Conservation (phyloP, 345 rosid genomes). For the Turritis glabra region DNA sequence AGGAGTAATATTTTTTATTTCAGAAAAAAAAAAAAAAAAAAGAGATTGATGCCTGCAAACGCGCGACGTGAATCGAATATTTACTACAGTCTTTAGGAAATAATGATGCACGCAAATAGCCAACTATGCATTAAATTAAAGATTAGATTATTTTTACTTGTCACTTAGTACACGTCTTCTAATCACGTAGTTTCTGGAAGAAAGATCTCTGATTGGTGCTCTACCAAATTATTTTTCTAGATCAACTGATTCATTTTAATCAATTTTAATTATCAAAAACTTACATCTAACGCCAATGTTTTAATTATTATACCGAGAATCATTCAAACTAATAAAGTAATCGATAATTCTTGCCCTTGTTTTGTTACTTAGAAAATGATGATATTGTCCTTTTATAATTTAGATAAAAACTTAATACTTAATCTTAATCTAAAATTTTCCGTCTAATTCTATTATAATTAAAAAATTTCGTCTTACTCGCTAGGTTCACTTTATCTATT, state of each 20-base stretch:
- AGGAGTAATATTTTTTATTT: no score
- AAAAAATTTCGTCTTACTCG: no score
- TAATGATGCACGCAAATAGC: conserved; percentile 21
- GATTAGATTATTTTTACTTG: conserved; percentile 5
- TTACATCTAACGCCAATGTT: conserved; percentile 18
- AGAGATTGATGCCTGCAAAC: no score
- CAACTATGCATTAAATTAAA: conserved; percentile 17
- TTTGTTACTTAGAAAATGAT: background rate
- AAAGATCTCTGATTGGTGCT: conserved; percentile 16
- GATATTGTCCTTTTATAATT: background rate
- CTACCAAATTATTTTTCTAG: conserved; percentile 18
- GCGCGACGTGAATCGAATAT: conserved; percentile 33
- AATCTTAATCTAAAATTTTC: no score
- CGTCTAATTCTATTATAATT: no score
- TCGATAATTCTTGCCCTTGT: background rate
- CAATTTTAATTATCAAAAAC: background rate
- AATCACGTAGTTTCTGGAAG: conserved; percentile 12
- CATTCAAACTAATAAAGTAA: conserved; percentile 29
- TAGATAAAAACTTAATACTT: no score
- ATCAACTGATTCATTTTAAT: conserved; percentile 14
- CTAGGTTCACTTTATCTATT: no score
- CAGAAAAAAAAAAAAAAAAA: no score
- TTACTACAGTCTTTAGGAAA: background rate
- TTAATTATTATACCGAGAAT: conserved; percentile 18
- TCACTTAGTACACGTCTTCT: conserved; percentile 29